phyloP scores from a whole-genome alignment of 805 yeast genomes.

The Kluyveromyces nonfermentans region DNA sequence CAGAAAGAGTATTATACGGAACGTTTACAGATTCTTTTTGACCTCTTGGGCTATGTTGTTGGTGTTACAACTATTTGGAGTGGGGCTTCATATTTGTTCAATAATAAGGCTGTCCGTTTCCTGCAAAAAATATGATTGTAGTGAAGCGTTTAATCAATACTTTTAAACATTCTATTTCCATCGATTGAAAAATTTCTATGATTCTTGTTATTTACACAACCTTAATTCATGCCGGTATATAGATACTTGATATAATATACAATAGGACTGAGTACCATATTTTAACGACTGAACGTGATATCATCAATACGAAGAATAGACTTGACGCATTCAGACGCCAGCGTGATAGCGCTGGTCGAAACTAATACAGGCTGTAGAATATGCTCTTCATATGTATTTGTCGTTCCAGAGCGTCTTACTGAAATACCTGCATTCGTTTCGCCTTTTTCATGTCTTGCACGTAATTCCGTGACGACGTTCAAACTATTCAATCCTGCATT shows the following conservation, averaged over 20 bases:
- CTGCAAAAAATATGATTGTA: conserved; percentile 19
- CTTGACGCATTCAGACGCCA: conserved; percentile 95
- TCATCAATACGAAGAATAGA: conserved; percentile 95
- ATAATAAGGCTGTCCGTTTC: conserved; percentile 58
- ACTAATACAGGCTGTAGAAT: conserved; percentile 95
- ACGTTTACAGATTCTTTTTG: conserved; percentile 3
- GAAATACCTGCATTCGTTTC: conserved; percentile 93
- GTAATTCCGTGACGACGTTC: conserved; percentile 82
- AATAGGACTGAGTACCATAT: neutral
- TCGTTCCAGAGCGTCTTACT: conserved; percentile 86
- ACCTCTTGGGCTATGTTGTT: conserved; percentile 42
- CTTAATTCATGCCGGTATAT: neutral
- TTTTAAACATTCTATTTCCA: neutral
- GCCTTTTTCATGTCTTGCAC: conserved; percentile 85
- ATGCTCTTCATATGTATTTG: conserved; percentile 86
- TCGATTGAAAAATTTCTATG: neutral
- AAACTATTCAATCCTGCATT: conserved; percentile 91
- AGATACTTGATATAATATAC: neutral
- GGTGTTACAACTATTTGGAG: conserved; percentile 67
- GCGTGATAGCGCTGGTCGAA: conserved; percentile 83
- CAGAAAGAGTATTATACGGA: neutral
- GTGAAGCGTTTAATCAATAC: neutral
- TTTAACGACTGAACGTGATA: conserved; percentile 78
- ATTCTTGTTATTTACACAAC: neutral
- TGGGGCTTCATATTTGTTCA: conserved; percentile 68